phyloP scores from a whole-genome alignment of 208 protist species.

The Acanthamoeba sp. region DNA sequence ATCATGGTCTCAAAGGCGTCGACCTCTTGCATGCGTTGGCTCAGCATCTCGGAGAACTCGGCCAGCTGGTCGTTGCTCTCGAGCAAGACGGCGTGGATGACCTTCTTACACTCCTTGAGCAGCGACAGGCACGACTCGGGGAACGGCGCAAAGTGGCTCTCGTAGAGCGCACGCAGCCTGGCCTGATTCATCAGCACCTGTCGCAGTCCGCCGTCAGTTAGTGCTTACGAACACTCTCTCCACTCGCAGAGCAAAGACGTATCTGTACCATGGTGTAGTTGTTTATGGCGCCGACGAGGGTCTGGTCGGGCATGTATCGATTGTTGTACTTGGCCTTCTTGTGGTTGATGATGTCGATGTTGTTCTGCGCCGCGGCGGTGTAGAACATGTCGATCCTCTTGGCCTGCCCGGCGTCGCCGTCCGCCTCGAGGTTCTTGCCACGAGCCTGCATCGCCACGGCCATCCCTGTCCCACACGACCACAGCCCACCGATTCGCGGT shows the following conservation, averaged over 20 bases:
- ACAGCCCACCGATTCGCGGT: not conserved
- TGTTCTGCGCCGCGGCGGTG: not conserved
- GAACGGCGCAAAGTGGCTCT: slow-evolving; percentile 39
- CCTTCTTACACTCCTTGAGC: slow-evolving; percentile 27
- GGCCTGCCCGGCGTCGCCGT: not conserved
- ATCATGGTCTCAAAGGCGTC: not conserved
- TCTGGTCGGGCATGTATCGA: slow-evolving; percentile 7
- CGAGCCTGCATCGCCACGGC: slow-evolving; percentile 14
- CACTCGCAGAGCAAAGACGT: too few species aligned
- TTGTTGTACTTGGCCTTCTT: slow-evolving; percentile 48
- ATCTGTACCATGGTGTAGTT: slow-evolving; percentile 45
- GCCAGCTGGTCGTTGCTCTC: not conserved
- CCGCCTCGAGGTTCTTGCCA: slow-evolving; percentile 2
- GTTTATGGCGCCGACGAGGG: slow-evolving; percentile 30
- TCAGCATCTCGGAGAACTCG: not conserved
- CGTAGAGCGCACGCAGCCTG: not conserved
- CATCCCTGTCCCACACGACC: not conserved
- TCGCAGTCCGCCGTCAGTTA: not conserved
- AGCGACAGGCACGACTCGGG: slow-evolving; percentile 53
- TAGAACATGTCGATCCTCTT: slow-evolving; percentile 21
- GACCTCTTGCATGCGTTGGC: not conserved
- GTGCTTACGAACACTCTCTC: not conserved
- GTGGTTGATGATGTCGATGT: slow-evolving; percentile 5
- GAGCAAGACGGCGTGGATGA: slow-evolving; percentile 12
- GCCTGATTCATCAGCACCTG: slow-evolving; percentile 43